Evolutionary conservation across 495 filamentous ascomycete species (phyloP).

Genomic region (Xylaria sp.): DNA sequence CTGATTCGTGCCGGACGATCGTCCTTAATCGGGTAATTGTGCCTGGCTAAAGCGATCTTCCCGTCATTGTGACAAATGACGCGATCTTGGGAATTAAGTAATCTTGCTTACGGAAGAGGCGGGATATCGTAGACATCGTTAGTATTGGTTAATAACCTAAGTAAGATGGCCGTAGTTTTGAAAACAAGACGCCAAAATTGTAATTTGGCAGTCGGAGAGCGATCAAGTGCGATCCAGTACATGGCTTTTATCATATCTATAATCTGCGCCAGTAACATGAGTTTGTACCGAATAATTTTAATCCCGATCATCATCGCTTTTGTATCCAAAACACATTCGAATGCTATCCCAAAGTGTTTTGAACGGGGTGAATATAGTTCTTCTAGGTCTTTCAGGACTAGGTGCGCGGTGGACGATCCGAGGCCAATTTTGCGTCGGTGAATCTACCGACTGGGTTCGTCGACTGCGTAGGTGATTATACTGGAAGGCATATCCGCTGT

Average conservation of each 20-base stretch:
- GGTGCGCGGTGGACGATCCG: neutral
- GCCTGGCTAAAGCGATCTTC: conserved; percentile 10
- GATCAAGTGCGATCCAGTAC: neutral
- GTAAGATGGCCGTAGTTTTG: neutral
- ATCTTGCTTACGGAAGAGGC: neutral
- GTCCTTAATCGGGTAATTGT: conserved; percentile 9
- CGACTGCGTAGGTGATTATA: neutral
- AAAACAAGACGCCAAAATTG: neutral
- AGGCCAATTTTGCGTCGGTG: neutral
- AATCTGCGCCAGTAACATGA: neutral
- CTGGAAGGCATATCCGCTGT: neutral
- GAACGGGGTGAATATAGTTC: neutral
- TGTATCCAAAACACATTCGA: neutral
- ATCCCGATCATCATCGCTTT: neutral
- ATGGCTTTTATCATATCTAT: neutral
- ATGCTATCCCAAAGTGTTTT: conserved; percentile 2
- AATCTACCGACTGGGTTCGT: too few species aligned
- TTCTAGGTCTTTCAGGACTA: neutral
- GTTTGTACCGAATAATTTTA: too few species aligned
- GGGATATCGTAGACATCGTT: neutral
- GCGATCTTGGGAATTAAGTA: conserved; percentile 4
- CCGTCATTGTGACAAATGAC: neutral
- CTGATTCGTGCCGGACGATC: conserved; percentile 9
- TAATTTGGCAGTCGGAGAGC: neutral
- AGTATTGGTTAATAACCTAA: neutral